phyloP scores from a whole-genome alignment of 2,329 filamentous ascomycete genomes.

The Tolypocladium cylindrosporum region DNA sequence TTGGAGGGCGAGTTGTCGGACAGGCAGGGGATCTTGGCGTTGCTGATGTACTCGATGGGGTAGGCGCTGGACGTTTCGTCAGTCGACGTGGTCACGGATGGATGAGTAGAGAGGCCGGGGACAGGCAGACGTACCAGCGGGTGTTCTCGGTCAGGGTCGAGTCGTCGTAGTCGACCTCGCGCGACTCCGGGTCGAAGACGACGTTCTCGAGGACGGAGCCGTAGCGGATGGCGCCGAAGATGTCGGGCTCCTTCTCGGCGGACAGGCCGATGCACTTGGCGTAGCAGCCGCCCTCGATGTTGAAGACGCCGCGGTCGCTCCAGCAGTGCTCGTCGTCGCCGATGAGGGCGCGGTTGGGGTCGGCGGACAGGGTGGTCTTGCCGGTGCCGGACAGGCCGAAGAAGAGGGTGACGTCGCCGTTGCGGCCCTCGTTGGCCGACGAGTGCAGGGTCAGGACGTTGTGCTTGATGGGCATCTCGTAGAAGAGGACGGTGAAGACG shows the following conservation, averaged over 20 bases:
- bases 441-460: constrained; percentile 97
- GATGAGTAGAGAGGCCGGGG: constrained; percentile 4
- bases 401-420: constrained; percentile 96
- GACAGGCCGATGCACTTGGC: constrained; percentile 97
- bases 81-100: constrained; percentile 1
- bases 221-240: constrained; percentile 90
- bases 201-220: constrained; percentile 98
- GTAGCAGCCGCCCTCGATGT: constrained; percentile 99
- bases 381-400: constrained; percentile 97
- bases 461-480: constrained; percentile 99
- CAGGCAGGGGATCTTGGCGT: constrained; percentile 96
- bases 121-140: constrained; percentile 46
- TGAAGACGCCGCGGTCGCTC: constrained; percentile 94
- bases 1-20: constrained; percentile 83
- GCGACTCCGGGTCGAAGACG: constrained; percentile 85
- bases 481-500: constrained; percentile 98
- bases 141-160: constrained; percentile 95
- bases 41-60: constrained; percentile 97
- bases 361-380: constrained; percentile 96
- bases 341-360: constrained; percentile 91
- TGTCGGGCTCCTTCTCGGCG: constrained; percentile 98
- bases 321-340: constrained; percentile 99
- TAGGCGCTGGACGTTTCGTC: constrained; percentile 51
- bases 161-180: constrained; percentile 93
- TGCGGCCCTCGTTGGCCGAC: constrained; percentile 91